phyloP scores from a whole-genome alignment of 345 rosid genomes.

The Schrenkiella parvula region DNA sequence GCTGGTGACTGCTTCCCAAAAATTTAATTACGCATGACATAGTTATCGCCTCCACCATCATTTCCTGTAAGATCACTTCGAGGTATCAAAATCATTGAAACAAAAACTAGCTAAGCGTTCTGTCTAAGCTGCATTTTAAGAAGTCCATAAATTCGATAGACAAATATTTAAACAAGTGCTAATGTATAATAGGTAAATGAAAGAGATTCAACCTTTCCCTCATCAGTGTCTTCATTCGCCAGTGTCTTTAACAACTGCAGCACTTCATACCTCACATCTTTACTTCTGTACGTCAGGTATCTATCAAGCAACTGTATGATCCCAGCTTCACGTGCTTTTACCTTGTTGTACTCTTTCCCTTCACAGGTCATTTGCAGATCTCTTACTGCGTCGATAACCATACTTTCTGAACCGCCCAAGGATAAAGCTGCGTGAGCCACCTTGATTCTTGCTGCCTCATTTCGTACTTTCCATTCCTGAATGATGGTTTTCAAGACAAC shows the following conservation, averaged over 20 bases:
- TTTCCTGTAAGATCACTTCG: constrained; percentile 50
- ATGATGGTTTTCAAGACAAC: constrained; percentile 64
- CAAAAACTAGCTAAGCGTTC: background rate
- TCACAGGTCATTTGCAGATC: constrained; percentile 62
- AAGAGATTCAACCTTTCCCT: constrained; percentile 53
- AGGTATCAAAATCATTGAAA: background rate
- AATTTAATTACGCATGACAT: constrained; percentile 47
- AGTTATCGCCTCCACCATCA: constrained; percentile 45
- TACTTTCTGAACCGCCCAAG: constrained; percentile 59
- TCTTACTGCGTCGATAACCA: constrained; percentile 64
- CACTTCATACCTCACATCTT: constrained; percentile 52
- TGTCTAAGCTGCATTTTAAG: background rate
- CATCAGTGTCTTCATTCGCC: constrained; percentile 47
- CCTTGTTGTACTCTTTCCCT: constrained; percentile 45
- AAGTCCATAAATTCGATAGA: background rate
- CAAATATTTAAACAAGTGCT: background rate
- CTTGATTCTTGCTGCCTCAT: constrained; percentile 67
- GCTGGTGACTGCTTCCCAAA: constrained; percentile 63
- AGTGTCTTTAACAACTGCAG: constrained; percentile 50
- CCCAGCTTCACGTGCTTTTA: constrained; percentile 49
- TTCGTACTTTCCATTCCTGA: constrained; percentile 77
- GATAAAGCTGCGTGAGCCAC: constrained; percentile 63
- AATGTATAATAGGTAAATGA: constrained; percentile 1
- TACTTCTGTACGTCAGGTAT: constrained; percentile 45
- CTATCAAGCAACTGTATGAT: constrained; percentile 55